These are phyloP conservation scores for Arxiozyma heterogenica DNA, from an alignment of 1,139 yeast genomes.

Conservation along the genomic window DNA sequence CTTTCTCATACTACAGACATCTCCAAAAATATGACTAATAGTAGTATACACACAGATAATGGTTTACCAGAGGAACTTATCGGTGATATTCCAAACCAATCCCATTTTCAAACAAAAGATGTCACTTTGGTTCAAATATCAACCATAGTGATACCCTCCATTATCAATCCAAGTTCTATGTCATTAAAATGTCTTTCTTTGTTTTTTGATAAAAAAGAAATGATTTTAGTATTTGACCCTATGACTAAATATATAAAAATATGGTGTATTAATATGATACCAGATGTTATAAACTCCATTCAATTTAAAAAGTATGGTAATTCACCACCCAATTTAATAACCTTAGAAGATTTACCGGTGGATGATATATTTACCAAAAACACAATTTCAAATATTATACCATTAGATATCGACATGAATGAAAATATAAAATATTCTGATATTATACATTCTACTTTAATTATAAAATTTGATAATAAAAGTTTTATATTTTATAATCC, in stretches of 20 bases:
- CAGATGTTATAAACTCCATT: conserved; percentile 22
- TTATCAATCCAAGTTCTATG: conserved; percentile 10
- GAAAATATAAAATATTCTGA: neutral
- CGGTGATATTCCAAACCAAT: conserved; percentile 5
- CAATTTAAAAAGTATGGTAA: conserved; percentile 25
- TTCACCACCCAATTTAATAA: conserved; percentile 19
- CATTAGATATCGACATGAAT: neutral
- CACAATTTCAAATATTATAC: neutral
- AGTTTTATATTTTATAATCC: conserved; percentile 53
- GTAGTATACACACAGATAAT: conserved; percentile 4
- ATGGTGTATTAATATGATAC: conserved; percentile 38
- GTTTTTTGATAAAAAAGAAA: conserved; percentile 48
- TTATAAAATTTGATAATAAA: conserved; percentile 10
- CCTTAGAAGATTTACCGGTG: conserved; percentile 6
- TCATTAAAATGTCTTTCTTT: conserved; percentile 39
- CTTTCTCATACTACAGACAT: conserved; percentile 4
- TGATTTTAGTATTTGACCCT: conserved; percentile 40
- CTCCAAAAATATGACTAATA: conserved; percentile 2
- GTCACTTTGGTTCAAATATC: conserved; percentile 57
- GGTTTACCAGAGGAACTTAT: conserved; percentile 1
- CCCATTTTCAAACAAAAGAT: conserved; percentile 40
- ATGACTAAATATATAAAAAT: conserved; percentile 36
- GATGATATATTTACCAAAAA: neutral
- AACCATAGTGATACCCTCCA: conserved; percentile 31
- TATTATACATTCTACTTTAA: neutral